A percentile compares a stretch with the other conserved stretches of the same genome.
phyloP scores from a whole-genome alignment of 2,329 filamentous ascomycete species.

The Thielaviopsis cerberus region DNA sequence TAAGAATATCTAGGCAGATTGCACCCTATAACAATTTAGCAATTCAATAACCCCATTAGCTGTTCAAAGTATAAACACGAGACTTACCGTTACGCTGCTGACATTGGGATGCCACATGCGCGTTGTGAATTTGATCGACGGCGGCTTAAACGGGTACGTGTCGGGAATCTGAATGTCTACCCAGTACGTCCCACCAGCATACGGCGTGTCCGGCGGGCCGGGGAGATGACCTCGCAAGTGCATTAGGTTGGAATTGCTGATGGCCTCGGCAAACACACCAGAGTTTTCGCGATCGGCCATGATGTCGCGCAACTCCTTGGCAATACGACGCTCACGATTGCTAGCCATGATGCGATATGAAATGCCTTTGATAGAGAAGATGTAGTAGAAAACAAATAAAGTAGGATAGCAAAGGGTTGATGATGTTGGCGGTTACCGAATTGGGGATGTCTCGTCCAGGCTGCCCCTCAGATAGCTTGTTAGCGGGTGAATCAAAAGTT shows the following conservation, averaged over 20 bases:
- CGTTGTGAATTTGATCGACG: slow-evolving; percentile 77
- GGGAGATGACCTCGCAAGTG: slow-evolving; percentile 68
- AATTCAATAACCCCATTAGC: too few species aligned
- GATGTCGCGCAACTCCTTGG: slow-evolving; percentile 63
- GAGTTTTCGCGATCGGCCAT: slow-evolving; percentile 52
- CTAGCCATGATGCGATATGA: slow-evolving; percentile 23
- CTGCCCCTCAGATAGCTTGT: not conserved
- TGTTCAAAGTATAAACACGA: not conserved
- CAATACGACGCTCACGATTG: slow-evolving; percentile 40
- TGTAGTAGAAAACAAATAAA: not conserved
- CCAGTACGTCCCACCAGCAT: slow-evolving; percentile 65
- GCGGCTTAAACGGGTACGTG: slow-evolving; percentile 85
- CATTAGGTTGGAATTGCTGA: slow-evolving; percentile 51
- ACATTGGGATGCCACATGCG: slow-evolving; percentile 96
- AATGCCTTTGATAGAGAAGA: not conserved
- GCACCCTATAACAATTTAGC: too few species aligned
- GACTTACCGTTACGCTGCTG: slow-evolving; percentile 71
- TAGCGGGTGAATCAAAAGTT: not conserved
- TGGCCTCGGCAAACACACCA: slow-evolving; percentile 51
- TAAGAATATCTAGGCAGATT: slow-evolving; percentile 88
- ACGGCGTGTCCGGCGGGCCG: slow-evolving; percentile 82
- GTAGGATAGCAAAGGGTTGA: not conserved
- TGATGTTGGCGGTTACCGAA: not conserved
- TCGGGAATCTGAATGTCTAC: slow-evolving; percentile 76
- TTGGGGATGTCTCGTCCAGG: not conserved